Evolutionary conservation across 805 yeast genomes (phyloP).

Genomic region (Barnettozyma vustinii): DNA sequence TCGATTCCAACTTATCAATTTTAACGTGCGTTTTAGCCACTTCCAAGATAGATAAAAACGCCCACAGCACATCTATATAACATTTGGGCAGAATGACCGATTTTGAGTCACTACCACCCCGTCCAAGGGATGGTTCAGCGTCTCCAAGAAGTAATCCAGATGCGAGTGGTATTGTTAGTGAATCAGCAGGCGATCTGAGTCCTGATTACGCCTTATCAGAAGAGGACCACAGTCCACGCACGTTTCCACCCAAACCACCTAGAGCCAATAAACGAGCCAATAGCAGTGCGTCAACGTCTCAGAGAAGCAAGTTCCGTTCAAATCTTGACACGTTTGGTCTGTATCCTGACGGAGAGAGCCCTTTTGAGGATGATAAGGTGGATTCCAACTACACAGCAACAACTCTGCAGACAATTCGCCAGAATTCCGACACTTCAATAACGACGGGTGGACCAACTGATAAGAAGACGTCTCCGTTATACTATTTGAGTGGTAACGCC

Average conservation of each 20-base stretch:
- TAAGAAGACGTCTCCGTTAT: constrained; percentile 15
- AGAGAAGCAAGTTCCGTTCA: constrained; percentile 22
- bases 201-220: not conserved
- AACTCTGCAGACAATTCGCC: constrained; percentile 4
- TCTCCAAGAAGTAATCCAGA: not conserved
- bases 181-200: not conserved
- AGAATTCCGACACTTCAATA: constrained; percentile 4
- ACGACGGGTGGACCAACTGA: not conserved
- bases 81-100: not conserved
- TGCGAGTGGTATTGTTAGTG: not conserved
- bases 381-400: constrained; percentile 5
- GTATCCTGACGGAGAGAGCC: not conserved
- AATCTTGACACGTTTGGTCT: constrained; percentile 11
- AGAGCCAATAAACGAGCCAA: constrained; percentile 22
- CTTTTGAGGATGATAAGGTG: not conserved
- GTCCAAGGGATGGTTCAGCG: not conserved
- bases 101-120: not conserved
- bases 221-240: constrained; percentile 5
- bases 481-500: constrained; percentile 17
- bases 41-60: not conserved
- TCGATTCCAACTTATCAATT: not conserved
- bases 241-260: constrained; percentile 2
- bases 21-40: not conserved
- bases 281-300: constrained; percentile 16
- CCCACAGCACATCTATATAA: not conserved